phyloP scores from a whole-genome alignment of 164 flowering plant species.

The Malania oleifera region DNA sequence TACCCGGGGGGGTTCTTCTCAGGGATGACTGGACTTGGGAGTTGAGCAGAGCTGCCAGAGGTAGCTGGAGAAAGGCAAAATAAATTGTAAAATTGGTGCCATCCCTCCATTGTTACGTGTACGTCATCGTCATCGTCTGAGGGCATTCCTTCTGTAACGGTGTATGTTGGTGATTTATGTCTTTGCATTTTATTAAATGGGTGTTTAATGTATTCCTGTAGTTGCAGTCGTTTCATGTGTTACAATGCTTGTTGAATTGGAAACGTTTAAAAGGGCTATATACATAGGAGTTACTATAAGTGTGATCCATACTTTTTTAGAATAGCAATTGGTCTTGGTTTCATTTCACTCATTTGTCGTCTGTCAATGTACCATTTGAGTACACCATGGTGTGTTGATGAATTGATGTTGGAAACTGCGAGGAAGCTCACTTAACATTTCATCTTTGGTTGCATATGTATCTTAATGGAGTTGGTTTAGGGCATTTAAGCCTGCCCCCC shows the following conservation, averaged over 20 bases:
- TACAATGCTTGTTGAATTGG: background rate
- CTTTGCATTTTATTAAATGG: constrained; percentile 13
- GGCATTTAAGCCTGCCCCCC: too few relatives aligned
- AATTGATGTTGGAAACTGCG: too few relatives aligned
- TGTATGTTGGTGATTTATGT: constrained; percentile 14
- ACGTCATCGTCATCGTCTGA: background rate
- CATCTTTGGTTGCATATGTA: too few relatives aligned
- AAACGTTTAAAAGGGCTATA: too few relatives aligned
- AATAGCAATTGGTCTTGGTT: too few relatives aligned
- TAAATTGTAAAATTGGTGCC: constrained; percentile 15
- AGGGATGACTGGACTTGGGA: constrained; percentile 8
- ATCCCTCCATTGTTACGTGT: constrained; percentile 16
- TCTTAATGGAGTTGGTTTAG: too few relatives aligned
- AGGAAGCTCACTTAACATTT: too few relatives aligned
- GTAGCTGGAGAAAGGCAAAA: constrained; percentile 13
- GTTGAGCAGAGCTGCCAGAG: background rate
- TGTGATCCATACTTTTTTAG: too few relatives aligned
- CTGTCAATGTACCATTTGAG: too few relatives aligned
- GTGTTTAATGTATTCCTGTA: constrained; percentile 11
- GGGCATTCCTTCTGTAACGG: constrained; percentile 17
- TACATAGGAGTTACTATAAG: too few relatives aligned
- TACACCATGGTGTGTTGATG: too few relatives aligned
- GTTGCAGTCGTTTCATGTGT: background rate
- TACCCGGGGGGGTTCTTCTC: constrained; percentile 1
- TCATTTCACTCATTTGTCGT: too few relatives aligned